Evolutionary conservation across 2,329 filamentous ascomycete species (phyloP), one percentile per base, ranked within the genome.

Genomic region (Calonectria pseudoturangicola): DNA sequence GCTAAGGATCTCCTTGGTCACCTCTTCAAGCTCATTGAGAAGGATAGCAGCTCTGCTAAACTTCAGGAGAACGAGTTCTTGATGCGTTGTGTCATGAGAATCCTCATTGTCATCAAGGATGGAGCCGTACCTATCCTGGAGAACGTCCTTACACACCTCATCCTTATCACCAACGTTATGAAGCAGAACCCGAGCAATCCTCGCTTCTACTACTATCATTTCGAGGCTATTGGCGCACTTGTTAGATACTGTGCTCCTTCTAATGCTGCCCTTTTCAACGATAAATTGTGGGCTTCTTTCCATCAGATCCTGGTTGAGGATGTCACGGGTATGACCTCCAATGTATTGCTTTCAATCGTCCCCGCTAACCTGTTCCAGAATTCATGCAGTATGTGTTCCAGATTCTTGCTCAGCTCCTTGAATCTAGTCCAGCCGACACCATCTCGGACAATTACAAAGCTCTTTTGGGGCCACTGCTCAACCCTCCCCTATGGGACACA

Each of bases 41-140:
- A 94, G 82, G 93, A 98, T 79, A 88, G 89, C 4, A 93, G 94
- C 13, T 93, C 97, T 1, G 92, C 96, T 76, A 99, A 98, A 88
- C 92, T 99, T 74, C 97, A 99, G 82, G 97, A 99, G 85, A 99
- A 99, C 82, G 97, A 99, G 82, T 99, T 98, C 83, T 84, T 99
- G 81, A 98, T 99, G 96, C 94, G 95, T 79, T 99, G 97, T 80
- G 95, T 98, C 70, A 99, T 99, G 97, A 92, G 97, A 79, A 96
- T 99, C 15, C 88, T 99, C 73, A 95, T 99, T 76, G 96, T 98
- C 75, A 94, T 98, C 84, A 94, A 93, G 82, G 96, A 98, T 60
- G 94, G 92, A 33, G 91, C 96, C 16, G 85, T 92, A 2, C 89
- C 92, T 1, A 92, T 97, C 62, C 89, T 93, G 7, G 95, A 98